Evolutionary conservation across 306 rosid genomes (phyloP).

Genomic region (Medicago truncatula): DNA sequence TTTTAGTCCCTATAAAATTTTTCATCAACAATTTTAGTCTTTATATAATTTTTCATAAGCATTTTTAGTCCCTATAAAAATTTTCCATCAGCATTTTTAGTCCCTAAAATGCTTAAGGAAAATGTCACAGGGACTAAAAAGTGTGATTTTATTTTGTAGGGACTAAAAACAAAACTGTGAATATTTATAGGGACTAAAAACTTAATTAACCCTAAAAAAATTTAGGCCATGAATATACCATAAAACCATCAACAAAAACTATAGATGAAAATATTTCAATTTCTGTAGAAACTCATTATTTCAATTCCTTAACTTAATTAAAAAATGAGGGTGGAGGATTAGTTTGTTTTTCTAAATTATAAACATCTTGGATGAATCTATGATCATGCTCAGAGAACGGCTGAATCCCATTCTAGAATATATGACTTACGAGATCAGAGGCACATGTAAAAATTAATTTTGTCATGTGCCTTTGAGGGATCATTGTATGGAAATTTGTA

Average conservation of each 20-base stretch:
- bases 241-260: conserved; percentile 13
- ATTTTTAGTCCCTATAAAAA: no score
- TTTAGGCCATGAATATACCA: conserved; percentile 23
- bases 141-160: no score
- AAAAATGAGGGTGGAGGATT: conserved; percentile 1
- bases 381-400: conserved; percentile 21
- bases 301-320: conserved; percentile 30
- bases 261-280: conserved; percentile 5
- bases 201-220: no score
- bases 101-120: no score
- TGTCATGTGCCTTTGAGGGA: conserved; percentile 1
- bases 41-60: no score
- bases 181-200: no score
- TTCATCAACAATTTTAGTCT: no score
- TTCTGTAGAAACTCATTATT: conserved; percentile 8
- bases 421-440: conserved; percentile 7
- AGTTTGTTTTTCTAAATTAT: not conserved
- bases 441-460: conserved; percentile 23
- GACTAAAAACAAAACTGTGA: no score
- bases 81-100: no score
- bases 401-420: conserved; percentile 15
- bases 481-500: not conserved
- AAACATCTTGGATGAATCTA: conserved; percentile 4
- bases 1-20: no score
- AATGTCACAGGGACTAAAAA: no score